Percentiles rank a stretch among this genome's conserved stretches.
phyloP scores from a whole-genome alignment of 2,329 filamentous ascomycete species.

The Aspergillus fructus region DNA sequence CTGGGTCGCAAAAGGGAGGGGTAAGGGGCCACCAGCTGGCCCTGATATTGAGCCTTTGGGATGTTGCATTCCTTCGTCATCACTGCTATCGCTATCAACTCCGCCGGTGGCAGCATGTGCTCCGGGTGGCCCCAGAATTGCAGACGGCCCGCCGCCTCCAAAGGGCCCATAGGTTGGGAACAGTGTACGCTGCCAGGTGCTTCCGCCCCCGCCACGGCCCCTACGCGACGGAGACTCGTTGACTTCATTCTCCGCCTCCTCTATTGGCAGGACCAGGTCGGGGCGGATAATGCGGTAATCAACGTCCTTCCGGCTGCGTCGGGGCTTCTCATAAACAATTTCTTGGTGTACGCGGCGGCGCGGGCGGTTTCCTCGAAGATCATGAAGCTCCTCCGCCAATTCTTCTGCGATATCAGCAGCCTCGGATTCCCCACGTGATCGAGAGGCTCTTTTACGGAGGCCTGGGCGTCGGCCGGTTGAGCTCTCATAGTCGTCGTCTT shows the following conservation, averaged over 20 bases:
- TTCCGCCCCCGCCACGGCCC: conserved; percentile 60
- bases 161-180: conserved; percentile 93
- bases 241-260: conserved; percentile 69
- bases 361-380: conserved; percentile 49
- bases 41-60: conserved; percentile 36
- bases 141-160: conserved; percentile 71
- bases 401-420: conserved; percentile 54
- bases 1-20: conserved; percentile 54
- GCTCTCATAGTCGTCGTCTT: conserved; percentile 49
- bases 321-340: conserved; percentile 47
- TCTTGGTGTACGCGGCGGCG: conserved; percentile 37
- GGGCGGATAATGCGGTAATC: conserved; percentile 86
- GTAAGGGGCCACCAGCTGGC: conserved; percentile 63
- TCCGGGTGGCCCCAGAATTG: conserved; percentile 73
- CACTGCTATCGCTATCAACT: conserved; percentile 92
- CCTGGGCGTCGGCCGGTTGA: conserved; percentile 52
- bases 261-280: conserved; percentile 67
- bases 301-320: conserved; percentile 63
- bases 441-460: conserved; percentile 51
- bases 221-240: conserved; percentile 68
- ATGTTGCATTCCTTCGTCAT: conserved; percentile 78
- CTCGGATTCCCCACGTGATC: conserved; percentile 44
- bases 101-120: conserved; percentile 67
- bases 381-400: conserved; percentile 58
- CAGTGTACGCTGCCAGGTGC: conserved; percentile 72